These are phyloP conservation scores for Spiraea crenata DNA, from an alignment of 331 rosid species.

Conservation along the genomic window DNA sequence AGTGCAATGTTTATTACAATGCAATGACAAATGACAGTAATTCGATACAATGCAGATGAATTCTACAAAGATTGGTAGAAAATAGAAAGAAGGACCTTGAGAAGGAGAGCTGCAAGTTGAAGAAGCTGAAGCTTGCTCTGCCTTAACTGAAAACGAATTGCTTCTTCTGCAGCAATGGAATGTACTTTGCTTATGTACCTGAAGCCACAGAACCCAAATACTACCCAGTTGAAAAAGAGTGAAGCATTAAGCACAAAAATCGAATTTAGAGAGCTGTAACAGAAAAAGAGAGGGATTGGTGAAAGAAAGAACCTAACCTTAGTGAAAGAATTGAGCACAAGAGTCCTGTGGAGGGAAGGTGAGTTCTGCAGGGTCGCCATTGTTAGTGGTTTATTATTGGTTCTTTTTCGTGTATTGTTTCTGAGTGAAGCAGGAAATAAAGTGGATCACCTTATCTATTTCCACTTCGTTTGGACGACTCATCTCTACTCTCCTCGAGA, in stretches of 20 bases:
- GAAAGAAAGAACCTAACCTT: neutral
- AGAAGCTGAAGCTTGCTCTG: constrained; percentile 46
- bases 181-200: constrained; percentile 40
- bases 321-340: constrained; percentile 22
- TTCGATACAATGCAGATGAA: neutral
- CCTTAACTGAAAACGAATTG: constrained; percentile 51
- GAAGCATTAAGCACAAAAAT: neutral
- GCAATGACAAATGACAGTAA: neutral
- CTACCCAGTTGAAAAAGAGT: neutral
- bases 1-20: neutral
- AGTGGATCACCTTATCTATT: constrained; percentile 20
- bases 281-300: neutral
- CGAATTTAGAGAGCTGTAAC: neutral
- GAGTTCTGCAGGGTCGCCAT: constrained; percentile 28
- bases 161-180: constrained; percentile 56
- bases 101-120: constrained; percentile 36
- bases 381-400: neutral
- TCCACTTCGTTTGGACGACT: constrained; percentile 4
- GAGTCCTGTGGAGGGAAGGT: constrained; percentile 25
- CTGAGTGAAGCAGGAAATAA: constrained; percentile 10
- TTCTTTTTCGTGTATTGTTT: neutral
- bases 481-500: neutral
- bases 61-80: no score
- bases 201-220: constrained; percentile 8
- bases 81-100: constrained; percentile 48